These are phyloP conservation scores for Amphirosellinia nigrospora DNA, from an alignment of 495 filamentous ascomycete species.

Conservation along the genomic window DNA sequence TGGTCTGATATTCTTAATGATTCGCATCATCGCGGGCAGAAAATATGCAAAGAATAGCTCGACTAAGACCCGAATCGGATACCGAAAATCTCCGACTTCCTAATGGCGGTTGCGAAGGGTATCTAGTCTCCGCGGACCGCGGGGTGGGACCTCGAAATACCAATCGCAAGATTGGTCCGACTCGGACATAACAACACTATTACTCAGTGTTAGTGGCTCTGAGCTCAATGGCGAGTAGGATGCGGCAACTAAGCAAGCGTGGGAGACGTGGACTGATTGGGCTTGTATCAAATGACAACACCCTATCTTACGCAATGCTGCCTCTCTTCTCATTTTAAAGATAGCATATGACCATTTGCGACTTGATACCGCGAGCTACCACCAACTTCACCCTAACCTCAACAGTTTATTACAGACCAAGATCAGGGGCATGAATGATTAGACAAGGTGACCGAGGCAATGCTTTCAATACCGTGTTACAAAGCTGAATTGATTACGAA, in stretches of 20 bases:
- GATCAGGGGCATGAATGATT: not conserved
- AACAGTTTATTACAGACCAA: not conserved
- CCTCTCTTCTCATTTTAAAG: not conserved
- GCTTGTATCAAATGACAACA: not conserved
- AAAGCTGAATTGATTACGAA: not conserved
- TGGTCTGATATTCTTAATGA: not conserved
- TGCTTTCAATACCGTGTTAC: not conserved
- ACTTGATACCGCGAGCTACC: not conserved
- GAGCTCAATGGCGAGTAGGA: not conserved
- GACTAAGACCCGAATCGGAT: not conserved
- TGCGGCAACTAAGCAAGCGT: not conserved
- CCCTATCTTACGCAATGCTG: too few species aligned
- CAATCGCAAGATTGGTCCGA: not conserved
- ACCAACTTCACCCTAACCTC: not conserved
- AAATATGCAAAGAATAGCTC: not conserved
- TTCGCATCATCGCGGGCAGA: not conserved
- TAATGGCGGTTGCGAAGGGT: not conserved
- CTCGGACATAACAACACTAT: not conserved
- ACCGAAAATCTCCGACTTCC: not conserved
- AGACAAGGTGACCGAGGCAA: not conserved
- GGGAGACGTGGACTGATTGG: not conserved
- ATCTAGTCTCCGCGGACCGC: not conserved
- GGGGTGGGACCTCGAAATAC: not conserved
- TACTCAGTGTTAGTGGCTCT: not conserved
- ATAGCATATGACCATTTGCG: not conserved